Percentiles rank a stretch among this genome's conserved stretches.
phyloP scores from a whole-genome alignment of 106 monocot species.

The Platanthera zijinensis region DNA sequence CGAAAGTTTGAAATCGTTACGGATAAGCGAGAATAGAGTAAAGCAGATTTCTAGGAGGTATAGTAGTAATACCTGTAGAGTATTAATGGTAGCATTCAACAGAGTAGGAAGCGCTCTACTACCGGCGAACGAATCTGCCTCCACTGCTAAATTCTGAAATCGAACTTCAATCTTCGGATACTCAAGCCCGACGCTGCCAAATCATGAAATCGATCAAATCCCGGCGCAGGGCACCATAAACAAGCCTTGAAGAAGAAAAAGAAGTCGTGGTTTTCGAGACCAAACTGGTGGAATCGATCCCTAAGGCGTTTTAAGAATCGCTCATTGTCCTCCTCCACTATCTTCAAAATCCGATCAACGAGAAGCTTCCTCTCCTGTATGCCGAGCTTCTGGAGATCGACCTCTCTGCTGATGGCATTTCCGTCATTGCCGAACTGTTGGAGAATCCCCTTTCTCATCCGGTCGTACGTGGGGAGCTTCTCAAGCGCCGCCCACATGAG shows the following conservation, averaged over 20 bases:
- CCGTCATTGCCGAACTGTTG: constrained; percentile 7
- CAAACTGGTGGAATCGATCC: constrained; percentile 37
- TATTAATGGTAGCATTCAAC: constrained; percentile 9
- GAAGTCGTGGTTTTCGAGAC: background rate
- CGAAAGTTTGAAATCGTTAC: background rate
- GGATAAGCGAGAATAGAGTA: constrained; percentile 32
- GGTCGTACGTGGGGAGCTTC: constrained; percentile 40
- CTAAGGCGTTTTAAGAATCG: constrained; percentile 34
- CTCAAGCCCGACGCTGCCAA: constrained; percentile 63
- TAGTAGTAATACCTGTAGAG: constrained; percentile 7
- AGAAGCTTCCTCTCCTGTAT: constrained; percentile 22
- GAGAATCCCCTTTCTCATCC: constrained; percentile 28
- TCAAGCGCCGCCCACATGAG: constrained; percentile 41
- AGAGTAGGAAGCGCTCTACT: constrained; percentile 20
- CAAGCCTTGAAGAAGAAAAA: background rate
- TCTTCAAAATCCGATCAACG: constrained; percentile 25
- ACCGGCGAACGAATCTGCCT: constrained; percentile 41
- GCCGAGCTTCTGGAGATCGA: constrained; percentile 22
- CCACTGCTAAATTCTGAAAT: constrained; percentile 53
- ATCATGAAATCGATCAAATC: constrained; percentile 1
- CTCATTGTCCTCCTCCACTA: constrained; percentile 66
- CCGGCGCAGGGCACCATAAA: background rate
- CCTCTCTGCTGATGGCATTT: constrained; percentile 17
- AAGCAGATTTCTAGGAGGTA: constrained; percentile 11
- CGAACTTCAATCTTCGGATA: constrained; percentile 73